Percentiles rank a stretch among this genome's conserved stretches.
phyloP scores from a whole-genome alignment of 345 rosid species.

The Hibiscus mutabilis region DNA sequence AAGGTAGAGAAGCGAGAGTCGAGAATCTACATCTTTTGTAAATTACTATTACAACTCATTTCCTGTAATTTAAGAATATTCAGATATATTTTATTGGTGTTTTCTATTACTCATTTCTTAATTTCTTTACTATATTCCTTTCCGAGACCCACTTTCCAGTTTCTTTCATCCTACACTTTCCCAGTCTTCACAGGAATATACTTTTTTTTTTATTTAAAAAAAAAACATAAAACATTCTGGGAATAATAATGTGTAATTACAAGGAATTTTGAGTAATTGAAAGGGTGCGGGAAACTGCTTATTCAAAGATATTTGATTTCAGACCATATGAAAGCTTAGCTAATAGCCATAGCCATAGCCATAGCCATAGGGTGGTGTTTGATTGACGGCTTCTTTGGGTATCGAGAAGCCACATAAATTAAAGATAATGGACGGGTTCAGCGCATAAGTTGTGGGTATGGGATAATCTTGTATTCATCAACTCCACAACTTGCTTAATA shows the following conservation, averaged over 20 bases:
- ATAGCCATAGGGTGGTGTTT: too few species aligned
- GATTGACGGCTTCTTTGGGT: too few species aligned
- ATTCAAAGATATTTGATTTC: too few species aligned
- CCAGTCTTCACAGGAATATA: not conserved
- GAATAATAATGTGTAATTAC: not conserved
- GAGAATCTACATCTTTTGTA: conserved; percentile 15
- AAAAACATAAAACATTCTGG: not conserved
- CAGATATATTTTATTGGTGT: conserved; percentile 12
- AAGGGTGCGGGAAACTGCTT: not conserved
- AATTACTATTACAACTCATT: conserved; percentile 7
- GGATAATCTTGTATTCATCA: too few species aligned
- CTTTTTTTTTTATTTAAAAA: too few species aligned
- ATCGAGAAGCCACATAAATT: too few species aligned
- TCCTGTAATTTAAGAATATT: conserved; percentile 15
- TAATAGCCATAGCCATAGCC: too few species aligned
- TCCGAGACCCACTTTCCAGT: not conserved
- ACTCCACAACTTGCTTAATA: too few species aligned
- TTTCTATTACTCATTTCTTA: not conserved
- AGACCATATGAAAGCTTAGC: too few species aligned
- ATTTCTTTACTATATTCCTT: not conserved
- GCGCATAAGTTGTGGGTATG: too few species aligned
- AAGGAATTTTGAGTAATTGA: not conserved
- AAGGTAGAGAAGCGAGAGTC: conserved; percentile 4
- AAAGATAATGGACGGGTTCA: too few species aligned
- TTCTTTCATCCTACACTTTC: not conserved